Evolutionary conservation across 2,329 filamentous ascomycete species (phyloP), one percentile per base, ranked within the genome.

Genomic region (Lachnellula arida): DNA sequence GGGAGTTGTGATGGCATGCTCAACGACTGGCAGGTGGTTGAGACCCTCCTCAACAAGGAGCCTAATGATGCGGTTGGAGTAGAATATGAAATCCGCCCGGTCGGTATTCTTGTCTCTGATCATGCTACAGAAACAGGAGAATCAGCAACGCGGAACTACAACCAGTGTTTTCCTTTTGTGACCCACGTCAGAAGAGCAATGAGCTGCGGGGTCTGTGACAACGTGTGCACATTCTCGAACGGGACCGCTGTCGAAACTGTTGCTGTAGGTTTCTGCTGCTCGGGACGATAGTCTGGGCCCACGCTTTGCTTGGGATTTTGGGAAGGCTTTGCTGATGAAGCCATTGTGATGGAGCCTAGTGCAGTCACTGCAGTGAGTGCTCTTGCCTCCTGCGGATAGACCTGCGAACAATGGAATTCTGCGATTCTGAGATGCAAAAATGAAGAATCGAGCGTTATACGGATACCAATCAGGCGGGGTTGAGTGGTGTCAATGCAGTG

Each of bases 11-110:
- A 99, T 88, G 32, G 86, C 85, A 67, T 95, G 90, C 69, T 91
- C 87, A 51, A 96, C 85, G 17, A 96, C 91, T 1, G 94, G 94
- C 43, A 99, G 82, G 72, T 99, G 94, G 73, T 99, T 99, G 53
- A 99, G 80, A 4, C 94, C 94, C 75, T 99, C 94, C 74, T 99
- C 94, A 42, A 99, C 94, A 6, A 99, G 81, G 43, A 99, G 81
- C 34, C 94, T 90, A 72, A 97, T 97, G 72, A 99, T 97, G 58
- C 94, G 86, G 75, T 99, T 99, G 44, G 92, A 96, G 77, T 97
- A 96, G 76, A 99, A 99, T 70, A 99, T 97, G 73, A 99, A 99
- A 74, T 99, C 94, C 60, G 91, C 94, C 57, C 94, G 88, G 55
- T 87, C 84, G 5, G 94, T 99, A 64, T 87, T 82, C 73, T 89